Conservation (phyloP, 305 asterid genomes). For the Ajuga reptans region DNA sequence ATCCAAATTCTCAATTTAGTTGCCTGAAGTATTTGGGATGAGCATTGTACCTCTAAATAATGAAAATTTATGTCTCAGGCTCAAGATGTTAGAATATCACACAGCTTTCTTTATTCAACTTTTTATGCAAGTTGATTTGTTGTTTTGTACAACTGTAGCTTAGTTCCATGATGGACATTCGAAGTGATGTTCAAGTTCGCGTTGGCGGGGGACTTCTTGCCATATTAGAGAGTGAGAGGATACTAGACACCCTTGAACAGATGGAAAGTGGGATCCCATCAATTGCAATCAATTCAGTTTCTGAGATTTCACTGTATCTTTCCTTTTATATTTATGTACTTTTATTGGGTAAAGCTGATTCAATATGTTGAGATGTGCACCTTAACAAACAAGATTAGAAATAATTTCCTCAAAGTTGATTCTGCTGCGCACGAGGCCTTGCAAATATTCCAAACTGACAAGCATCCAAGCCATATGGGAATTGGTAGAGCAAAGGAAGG, state of each 20-base stretch:
- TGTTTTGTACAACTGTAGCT: constrained; percentile 44
- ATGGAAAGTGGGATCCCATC: constrained; percentile 63
- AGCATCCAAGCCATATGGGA: constrained; percentile 99
- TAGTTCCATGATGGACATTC: constrained; percentile 89
- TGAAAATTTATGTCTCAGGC: constrained; percentile 3
- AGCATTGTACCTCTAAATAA: background rate
- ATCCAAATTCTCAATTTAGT: background rate
- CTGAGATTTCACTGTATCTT: constrained; percentile 85
- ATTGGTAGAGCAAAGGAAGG: constrained; percentile 99
- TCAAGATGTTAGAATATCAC: constrained; percentile 2
- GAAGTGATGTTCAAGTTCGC: constrained; percentile 90
- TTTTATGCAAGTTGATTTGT: constrained; percentile 17
- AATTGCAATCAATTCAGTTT: constrained; percentile 61
- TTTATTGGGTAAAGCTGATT: constrained; percentile 18
- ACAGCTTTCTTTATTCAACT: constrained; percentile 8
- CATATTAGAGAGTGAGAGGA: constrained; percentile 83
- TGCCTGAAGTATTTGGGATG: background rate
- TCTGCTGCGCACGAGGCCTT: constrained; percentile 83
- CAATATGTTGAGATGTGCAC: constrained; percentile 21
- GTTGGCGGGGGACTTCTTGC: constrained; percentile 97
- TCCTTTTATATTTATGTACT: constrained; percentile 16
- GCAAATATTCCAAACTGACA: constrained; percentile 92
- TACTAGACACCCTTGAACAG: constrained; percentile 64
- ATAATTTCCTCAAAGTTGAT: constrained; percentile 89
- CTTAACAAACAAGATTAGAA: constrained; percentile 51